Evolutionary conservation across 306 rosid species (phyloP), one percentile per base, ranked within the genome.

Genomic region (Prosopis cineraria): DNA sequence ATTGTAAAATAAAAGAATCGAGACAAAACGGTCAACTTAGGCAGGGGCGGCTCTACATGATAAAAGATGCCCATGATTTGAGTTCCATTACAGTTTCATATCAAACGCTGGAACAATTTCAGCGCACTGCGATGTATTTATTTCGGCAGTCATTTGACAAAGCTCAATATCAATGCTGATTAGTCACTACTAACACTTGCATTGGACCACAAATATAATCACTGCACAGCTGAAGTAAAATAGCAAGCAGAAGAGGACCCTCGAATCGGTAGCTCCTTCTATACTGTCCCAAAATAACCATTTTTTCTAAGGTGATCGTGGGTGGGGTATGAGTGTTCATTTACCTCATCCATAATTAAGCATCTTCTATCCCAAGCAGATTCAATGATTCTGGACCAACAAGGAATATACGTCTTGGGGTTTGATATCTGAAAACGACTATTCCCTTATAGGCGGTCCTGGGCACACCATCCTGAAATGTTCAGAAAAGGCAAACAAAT

Each of bases 391-490:
- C 88, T 7, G 92, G 90, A 75, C 92, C 90, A 53, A 95, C 81
- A 68, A 95, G 91, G 84, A 95, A 91, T 79, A 95, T 30, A 11
- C 92, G 91, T 79, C 83, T 85, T 24, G 86, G 58, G 47, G 83
- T 81, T 75, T 87, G 87, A 86, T 87, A 81, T 72, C 98, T 89
- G 89, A 95, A 92, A 88, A 89, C 95, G 11, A 95, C 98, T 68
- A 95, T 87, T 69, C 98, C 97, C 86, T 91, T 95, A 74, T 92
- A 92, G 17, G 98, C 93, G 20, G 98, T 82, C 87, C 98, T 89
- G 37, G 98, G 98, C 76, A 95, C 83, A 68, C 98, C 98, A 81
- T 95, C 98, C 98, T 95, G 85, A 43, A 80, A 84, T 79, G 75
- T 68, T 0, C 75, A 74, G 62, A 50, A 66, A 31, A 29, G 30